Percentiles rank a stretch among this genome's conserved stretches.
phyloP scores from a whole-genome alignment of 2,329 filamentous ascomycete species.

The Sporothrix pallida region DNA sequence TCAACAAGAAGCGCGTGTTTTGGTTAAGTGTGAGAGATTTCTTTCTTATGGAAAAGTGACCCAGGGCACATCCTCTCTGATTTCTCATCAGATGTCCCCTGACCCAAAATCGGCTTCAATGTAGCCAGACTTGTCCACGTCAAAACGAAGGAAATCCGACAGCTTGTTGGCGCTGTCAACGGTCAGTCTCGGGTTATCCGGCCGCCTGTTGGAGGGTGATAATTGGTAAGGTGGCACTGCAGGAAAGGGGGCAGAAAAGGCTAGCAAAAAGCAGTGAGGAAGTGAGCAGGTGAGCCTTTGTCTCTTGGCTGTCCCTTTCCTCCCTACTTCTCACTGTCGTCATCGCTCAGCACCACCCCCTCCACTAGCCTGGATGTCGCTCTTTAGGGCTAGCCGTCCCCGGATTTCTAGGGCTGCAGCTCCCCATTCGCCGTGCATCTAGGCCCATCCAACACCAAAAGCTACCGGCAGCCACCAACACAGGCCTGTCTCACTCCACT shows the following conservation, averaged over 20 bases:
- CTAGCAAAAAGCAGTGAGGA: too few species aligned
- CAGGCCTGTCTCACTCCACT: constrained; percentile 21
- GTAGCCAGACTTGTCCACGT: neutral
- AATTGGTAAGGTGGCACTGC: neutral
- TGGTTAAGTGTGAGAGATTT: neutral
- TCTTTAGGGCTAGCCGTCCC: constrained; percentile 3
- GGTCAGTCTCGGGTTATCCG: neutral
- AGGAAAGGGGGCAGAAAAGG: neutral
- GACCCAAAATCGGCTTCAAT: neutral
- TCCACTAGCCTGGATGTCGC: neutral
- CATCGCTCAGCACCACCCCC: constrained; percentile 12
- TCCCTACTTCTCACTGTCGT: constrained; percentile 10
- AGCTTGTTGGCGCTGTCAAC: neutral
- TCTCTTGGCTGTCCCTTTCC: neutral
- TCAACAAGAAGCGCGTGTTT: neutral
- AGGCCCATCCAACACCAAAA: neutral
- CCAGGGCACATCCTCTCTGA: too few species aligned
- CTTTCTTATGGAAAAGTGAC: neutral
- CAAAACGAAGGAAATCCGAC: neutral
- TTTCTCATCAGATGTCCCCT: neutral
- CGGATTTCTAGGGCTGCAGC: constrained; percentile 22
- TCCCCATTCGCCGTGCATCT: neutral
- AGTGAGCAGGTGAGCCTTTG: too few species aligned
- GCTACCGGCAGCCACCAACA: neutral
- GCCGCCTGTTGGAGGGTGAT: neutral